These are phyloP conservation scores for Leccinum incarnatum DNA, from an alignment of 768 basidiomycete species.

Conservation along the genomic window DNA sequence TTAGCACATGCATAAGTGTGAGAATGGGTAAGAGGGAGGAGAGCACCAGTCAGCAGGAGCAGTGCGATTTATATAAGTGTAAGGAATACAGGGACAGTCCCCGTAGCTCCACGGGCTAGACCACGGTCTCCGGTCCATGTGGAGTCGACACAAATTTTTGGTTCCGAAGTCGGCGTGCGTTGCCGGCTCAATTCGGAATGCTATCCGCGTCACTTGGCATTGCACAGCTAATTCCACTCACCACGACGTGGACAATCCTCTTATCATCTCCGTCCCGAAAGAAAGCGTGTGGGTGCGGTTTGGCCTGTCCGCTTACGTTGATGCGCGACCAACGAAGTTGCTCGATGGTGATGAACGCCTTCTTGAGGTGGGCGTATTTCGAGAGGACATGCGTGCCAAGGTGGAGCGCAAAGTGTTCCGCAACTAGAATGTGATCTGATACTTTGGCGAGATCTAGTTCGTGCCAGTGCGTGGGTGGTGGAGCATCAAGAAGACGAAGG, in stretches of 20 bases:
- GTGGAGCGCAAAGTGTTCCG: conserved; percentile 86
- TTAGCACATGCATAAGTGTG: background rate
- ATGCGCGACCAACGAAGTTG: conserved; percentile 86
- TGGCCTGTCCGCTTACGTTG: conserved; percentile 40
- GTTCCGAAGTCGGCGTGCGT: conserved; percentile 5
- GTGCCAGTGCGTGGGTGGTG: background rate
- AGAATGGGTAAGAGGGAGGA: background rate
- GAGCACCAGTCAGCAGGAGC: background rate
- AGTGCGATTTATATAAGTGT: conserved; percentile 14
- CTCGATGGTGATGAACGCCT: conserved; percentile 69
- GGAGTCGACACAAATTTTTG: conserved; percentile 9
- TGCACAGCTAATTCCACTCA: conserved; percentile 27
- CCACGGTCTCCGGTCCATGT: conserved; percentile 13
- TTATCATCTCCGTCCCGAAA: conserved; percentile 90
- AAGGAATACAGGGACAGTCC: background rate
- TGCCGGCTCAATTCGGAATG: conserved; percentile 21
- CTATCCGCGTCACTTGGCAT: conserved; percentile 2
- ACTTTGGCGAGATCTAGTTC: conserved; percentile 76
- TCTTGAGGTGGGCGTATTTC: conserved; percentile 73
- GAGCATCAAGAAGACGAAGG: background rate
- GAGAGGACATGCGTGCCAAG: conserved; percentile 79
- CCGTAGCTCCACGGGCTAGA: conserved; percentile 24
- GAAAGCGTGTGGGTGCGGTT: conserved; percentile 78
- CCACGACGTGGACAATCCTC: conserved; percentile 59
- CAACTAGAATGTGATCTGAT: conserved; percentile 80